These are phyloP conservation scores for Moricandia arvensis DNA, from an alignment of 345 rosid genomes.

Conservation along the genomic window DNA sequence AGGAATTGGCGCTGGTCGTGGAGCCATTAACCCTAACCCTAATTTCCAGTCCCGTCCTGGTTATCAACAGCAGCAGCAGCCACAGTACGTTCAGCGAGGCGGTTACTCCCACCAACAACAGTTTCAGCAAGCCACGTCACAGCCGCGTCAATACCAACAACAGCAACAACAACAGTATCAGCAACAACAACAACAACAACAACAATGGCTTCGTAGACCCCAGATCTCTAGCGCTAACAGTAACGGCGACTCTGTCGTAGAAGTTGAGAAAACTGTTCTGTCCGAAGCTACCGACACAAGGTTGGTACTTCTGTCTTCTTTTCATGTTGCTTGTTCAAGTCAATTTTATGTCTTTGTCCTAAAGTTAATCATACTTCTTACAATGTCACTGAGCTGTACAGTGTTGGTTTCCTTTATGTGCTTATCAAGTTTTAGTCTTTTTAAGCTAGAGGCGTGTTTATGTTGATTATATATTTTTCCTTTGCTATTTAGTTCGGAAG, in stretches of 20 bases:
- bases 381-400: neutral
- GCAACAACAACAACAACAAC: constrained; percentile 44
- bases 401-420: neutral
- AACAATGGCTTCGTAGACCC: constrained; percentile 62
- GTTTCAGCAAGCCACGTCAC: constrained; percentile 43
- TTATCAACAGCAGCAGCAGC: constrained; percentile 17
- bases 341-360: neutral
- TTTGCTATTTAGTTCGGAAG: constrained; percentile 60
- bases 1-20: constrained; percentile 54
- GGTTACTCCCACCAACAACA: constrained; percentile 32
- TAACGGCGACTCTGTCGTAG: constrained; percentile 38
- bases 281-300: constrained; percentile 45
- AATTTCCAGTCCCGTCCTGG: constrained; percentile 42
- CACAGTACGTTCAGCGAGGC: constrained; percentile 62
- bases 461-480: neutral
- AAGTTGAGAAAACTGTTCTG: constrained; percentile 72
- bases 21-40: constrained; percentile 50
- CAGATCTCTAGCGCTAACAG: constrained; percentile 39
- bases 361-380: neutral
- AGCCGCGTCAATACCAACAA: constrained; percentile 39
- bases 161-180: neutral
- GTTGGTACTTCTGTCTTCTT: constrained; percentile 23
- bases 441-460: neutral
- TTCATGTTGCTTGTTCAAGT: too few relatives aligned
- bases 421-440: neutral